Base-by-base conservation (phyloP, 768 basidiomycete genomes). In the Termitomyces titanicus region DNA sequence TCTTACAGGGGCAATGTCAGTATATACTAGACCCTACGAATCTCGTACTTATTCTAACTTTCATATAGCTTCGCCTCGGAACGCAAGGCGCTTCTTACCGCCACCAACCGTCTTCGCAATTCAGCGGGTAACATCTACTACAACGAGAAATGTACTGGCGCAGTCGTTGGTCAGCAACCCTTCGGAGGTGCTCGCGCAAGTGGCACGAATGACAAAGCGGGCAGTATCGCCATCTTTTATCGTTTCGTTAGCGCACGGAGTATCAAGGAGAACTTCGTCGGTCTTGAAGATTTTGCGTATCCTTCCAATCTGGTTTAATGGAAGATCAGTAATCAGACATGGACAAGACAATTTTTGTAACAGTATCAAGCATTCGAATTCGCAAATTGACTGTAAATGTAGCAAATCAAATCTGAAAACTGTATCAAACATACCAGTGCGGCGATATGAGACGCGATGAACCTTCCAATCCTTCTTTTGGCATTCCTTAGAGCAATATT, bases 201-300 rank as follows among this genome's bases (percentile, higher is more conserved):
- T 66, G 96, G 97, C 27, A 99, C 96, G 59, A 98, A 98, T 76
- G 97, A 98, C 72, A 99, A 98, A 75, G 94, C 95, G 1, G 97
- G 78, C 8, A 92, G 90, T 59, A 83, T 92, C 58, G 76, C 73
- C 63, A 80, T 83, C 44, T 83, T 82, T 61, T 81, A 79, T 71
- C 79, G 95, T 53, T 93, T 94, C 71, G 84, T 96, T 57, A 86
- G 86, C 53, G 85, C 91, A 49, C 80, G 97, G 67, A 93, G 88
- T 63, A 94, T 99, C 79, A 99, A 99, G 79, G 97, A 99, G 77
- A 94, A 89, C 68, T 98, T 98, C 65, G 84, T 95, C 38, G 85
- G 82, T 9, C 70, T 94, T 63, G 85, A 90, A 61, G 83, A 88
- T 39, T 89, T 88, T 73, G 65, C 70, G 8, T 99, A 99, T 72